Evolutionary conservation across 257 asterid genomes (phyloP).

Genomic region (Solanum pimpinellifolium): DNA sequence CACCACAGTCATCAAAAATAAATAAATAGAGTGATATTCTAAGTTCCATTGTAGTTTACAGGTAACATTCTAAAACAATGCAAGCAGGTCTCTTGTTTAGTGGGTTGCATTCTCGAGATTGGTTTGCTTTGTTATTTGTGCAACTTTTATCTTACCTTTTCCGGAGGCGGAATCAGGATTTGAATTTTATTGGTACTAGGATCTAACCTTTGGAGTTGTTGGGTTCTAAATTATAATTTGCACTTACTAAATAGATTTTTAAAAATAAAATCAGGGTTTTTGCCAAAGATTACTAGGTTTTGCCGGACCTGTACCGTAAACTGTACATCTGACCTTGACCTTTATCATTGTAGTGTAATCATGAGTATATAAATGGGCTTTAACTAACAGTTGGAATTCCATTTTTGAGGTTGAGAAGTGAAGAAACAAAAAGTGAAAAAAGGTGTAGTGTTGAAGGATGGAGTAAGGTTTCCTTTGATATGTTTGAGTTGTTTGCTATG

Average conservation of each 20-base stretch:
- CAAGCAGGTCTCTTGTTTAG: background rate
- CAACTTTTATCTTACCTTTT: background rate
- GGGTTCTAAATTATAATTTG: background rate
- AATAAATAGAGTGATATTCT: background rate
- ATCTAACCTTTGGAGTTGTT: background rate
- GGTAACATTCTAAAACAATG: background rate
- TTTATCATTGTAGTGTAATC: background rate
- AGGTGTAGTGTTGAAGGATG: background rate
- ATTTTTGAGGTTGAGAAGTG: background rate
- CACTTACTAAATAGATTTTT: background rate
- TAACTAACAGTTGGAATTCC: background rate
- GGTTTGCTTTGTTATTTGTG: background rate
- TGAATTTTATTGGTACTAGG: background rate
- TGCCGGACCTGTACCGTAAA: background rate
- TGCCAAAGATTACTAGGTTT: background rate
- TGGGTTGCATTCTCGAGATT: background rate
- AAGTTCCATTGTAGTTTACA: background rate
- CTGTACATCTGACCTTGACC: background rate
- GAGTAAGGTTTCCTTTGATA: background rate
- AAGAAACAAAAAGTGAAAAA: background rate
- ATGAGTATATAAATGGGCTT: background rate
- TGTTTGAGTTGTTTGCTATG: background rate
- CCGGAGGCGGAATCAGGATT: background rate
- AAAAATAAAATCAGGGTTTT: background rate
- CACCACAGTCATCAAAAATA: background rate